Base-by-base conservation (phyloP, 768 basidiomycete species). In the Xanthoconium stramineum region DNA sequence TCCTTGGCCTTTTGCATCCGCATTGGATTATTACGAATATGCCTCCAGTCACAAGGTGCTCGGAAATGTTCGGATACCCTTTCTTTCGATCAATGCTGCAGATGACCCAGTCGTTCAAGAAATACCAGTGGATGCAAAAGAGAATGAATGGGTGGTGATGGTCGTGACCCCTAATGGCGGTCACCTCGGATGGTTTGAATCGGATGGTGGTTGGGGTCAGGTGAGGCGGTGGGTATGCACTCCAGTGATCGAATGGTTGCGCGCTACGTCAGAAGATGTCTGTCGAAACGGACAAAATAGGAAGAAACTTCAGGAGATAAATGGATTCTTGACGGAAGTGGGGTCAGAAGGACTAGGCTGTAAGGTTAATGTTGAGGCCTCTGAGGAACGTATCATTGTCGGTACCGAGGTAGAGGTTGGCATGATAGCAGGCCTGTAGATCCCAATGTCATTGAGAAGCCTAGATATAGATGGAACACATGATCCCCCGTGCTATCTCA, bases 161-260 rank as follows among this genome's bases (percentile, higher is more conserved):
- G 83, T 75, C 20, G 65, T 86, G 46, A 91, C 91, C 0, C 69
- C 75, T 32, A 71, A 75, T 20, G 91, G 89, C 1, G 89, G 90
- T 0, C 90, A 92, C 73, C 76, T 93, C 14, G 92, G 92, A 37
- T 95, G 90, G 90, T 91, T 91, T 62, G 81, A 88, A 70, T 70
- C 76, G 30, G 76, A 75, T 37, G 66, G 69, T 28, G 63, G 54
- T 35, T 72, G 69, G 62, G 58, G 69, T 52, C 62, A 61, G 58
- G 67, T 72, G 46, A 63, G 54, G 50, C 75, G 89, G 50, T 91
- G 89, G 89, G 76, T 87, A 48, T 82, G 76, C n/a, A 73, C 78
- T 58, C 89, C 89, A 9, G 84, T 88, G 7, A 67, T 90, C 10
- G 85, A 92, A 69, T 91, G 85, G 86, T 64, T 89, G 49, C 78